Base-by-base conservation (phyloP, 2,329 filamentous ascomycete genomes). In the Colletotrichum godetiae region DNA sequence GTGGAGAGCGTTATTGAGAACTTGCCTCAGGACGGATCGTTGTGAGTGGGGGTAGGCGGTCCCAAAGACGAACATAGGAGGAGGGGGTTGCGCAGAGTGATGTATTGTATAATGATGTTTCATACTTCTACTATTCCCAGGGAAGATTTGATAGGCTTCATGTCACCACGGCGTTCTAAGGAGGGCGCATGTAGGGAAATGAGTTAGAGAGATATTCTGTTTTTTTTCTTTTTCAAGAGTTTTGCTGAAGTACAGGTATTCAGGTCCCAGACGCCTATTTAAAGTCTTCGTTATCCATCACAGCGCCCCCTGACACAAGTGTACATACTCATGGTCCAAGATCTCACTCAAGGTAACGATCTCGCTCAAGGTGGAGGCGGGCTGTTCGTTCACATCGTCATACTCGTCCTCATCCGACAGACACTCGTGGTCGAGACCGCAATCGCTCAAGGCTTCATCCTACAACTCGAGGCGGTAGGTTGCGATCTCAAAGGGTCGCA, bases 401-500 rank as follows among this genome's bases (percentile, higher is more conserved):
- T 24, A 24, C 19, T 49, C 52, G 22, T 22, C 42, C 19, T 46
- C 53, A 24, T 63, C 58, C 13, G 52, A 52, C 4, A 56, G 22
- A 42, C 58, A 63, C 3, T 62, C 52, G 15, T 64, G 52, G 4
- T 64, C 42, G 24, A 72, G 42, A 31, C 69, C 67, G 22, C 69
- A 71, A 42, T 66, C 64, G 63, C 65, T 63, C 33, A 66, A 19
- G 49, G 76, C 73, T 19, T 75, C 75, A 57, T 76, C 76, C 82
- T 85, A 88, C 56, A 89, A 77, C 77, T 88, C 83, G 75, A 96
- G 84, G 79, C 93, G 90, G 81, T 90, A 97, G 1, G 94, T 97
- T 24, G 92, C 94, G 72, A 98, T 93, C 86, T 98, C 95, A 82
- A 97, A 98, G 24, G 94, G 90, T 77, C 93, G 88, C 76, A 98